A percentile compares a stretch with the other conserved stretches of the same genome.
phyloP scores from a whole-genome alignment of 1,139 yeast genomes.

The Candida glucosophila region DNA sequence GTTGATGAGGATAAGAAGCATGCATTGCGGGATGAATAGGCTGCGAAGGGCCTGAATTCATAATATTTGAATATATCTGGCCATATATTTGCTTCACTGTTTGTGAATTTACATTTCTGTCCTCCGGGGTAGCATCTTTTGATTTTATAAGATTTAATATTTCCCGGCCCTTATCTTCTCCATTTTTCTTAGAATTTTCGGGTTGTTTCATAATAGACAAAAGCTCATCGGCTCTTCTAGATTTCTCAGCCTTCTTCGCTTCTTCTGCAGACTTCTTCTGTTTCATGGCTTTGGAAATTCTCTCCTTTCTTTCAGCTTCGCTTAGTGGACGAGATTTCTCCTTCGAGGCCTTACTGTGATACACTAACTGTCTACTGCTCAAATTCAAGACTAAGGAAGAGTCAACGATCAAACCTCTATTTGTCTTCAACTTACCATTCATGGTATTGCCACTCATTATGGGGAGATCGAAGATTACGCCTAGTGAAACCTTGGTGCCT shows the following conservation, averaged over 20 bases:
- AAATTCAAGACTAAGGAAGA: slow-evolving; percentile 76
- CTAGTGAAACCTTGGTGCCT: slow-evolving; percentile 51
- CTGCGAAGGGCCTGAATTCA: slow-evolving; percentile 28
- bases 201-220: slow-evolving; percentile 23
- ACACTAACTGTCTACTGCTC: slow-evolving; percentile 64
- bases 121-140: slow-evolving; percentile 7
- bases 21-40: slow-evolving; percentile 8
- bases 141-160: not conserved
- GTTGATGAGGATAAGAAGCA: slow-evolving; percentile 15
- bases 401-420: slow-evolving; percentile 79
- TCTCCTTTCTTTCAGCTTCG: slow-evolving; percentile 15
- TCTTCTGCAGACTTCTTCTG: slow-evolving; percentile 8
- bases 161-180: slow-evolving; percentile 5
- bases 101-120: slow-evolving; percentile 18
- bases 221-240: slow-evolving; percentile 22
- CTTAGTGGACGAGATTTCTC: slow-evolving; percentile 22
- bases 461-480: slow-evolving; percentile 76
- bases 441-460: slow-evolving; percentile 75
- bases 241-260: slow-evolving; percentile 5
- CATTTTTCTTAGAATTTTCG: slow-evolving; percentile 11
- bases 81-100: slow-evolving; percentile 44
- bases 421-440: slow-evolving; percentile 67
- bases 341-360: slow-evolving; percentile 62
- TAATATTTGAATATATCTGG: slow-evolving; percentile 36
- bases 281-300: slow-evolving; percentile 15